Evolutionary conservation across 179 eudicot species (phyloP).

Genomic region (Pouteria campechiana): DNA sequence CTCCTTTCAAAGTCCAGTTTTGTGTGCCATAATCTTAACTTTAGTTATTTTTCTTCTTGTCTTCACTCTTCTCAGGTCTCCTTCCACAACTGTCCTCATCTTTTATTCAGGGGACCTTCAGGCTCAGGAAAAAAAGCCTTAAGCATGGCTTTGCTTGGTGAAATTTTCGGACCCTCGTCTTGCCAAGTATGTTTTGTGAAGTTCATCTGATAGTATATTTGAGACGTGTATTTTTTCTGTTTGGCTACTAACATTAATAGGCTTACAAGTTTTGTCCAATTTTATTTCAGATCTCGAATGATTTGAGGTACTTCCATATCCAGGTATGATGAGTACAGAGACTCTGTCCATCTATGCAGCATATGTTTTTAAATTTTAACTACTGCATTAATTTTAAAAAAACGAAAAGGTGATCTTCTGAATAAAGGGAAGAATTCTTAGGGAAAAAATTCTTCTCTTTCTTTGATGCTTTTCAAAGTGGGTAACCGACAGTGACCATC

Average conservation of each 20-base stretch:
- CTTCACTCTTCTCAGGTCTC: slow-evolving; percentile 17
- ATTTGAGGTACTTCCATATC: slow-evolving; percentile 26
- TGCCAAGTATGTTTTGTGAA: slow-evolving; percentile 21
- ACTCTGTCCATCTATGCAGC: background rate
- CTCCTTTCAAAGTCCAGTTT: too few species aligned
- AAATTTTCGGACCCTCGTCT: slow-evolving; percentile 29
- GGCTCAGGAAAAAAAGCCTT: slow-evolving; percentile 33
- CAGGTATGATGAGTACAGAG: slow-evolving; percentile 31
- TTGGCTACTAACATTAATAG: background rate
- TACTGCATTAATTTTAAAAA: too few species aligned
- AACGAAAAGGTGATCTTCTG: too few species aligned
- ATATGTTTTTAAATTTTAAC: too few species aligned
- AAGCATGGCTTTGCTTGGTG: slow-evolving; percentile 30
- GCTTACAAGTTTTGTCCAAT: background rate
- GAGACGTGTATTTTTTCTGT: background rate
- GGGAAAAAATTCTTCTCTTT: too few species aligned
- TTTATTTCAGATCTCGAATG: slow-evolving; percentile 33
- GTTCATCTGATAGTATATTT: background rate
- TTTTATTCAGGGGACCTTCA: slow-evolving; percentile 29
- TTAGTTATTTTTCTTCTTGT: too few species aligned
- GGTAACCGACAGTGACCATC: too few species aligned
- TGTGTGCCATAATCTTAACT: too few species aligned
- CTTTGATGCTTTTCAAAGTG: too few species aligned
- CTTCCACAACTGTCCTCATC: slow-evolving; percentile 22
- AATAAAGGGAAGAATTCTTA: too few species aligned